Evolutionary conservation across 331 rosid species (phyloP).

Genomic region (Rhamnella rubrinervis): DNA sequence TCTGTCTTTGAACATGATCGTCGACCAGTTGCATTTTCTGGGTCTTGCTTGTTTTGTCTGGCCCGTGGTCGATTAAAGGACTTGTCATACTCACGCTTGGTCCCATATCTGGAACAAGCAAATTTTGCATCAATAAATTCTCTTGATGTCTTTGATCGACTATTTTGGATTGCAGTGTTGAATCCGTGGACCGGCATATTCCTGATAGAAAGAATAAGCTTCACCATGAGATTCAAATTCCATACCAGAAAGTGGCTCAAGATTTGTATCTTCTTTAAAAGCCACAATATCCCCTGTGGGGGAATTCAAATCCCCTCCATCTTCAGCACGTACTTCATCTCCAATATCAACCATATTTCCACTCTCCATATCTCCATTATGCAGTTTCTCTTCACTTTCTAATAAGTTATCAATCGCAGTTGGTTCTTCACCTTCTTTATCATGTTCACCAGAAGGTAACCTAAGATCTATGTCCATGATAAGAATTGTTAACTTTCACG

Average conservation of each 20-base stretch:
- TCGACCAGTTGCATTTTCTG: conserved; percentile 84
- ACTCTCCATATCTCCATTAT: conserved; percentile 62
- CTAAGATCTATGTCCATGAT: conserved; percentile 94
- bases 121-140: conserved; percentile 97
- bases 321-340: conserved; percentile 56
- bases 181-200: conserved; percentile 96
- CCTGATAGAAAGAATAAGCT: conserved; percentile 98
- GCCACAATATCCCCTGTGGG: conserved; percentile 61
- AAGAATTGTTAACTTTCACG: conserved; percentile 29
- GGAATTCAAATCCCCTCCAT: conserved; percentile 83
- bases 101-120: conserved; percentile 97
- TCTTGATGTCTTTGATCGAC: conserved; percentile 95
- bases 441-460: conserved; percentile 89
- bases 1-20: conserved; percentile 94
- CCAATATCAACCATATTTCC: conserved; percentile 57
- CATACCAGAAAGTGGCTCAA: conserved; percentile 98
- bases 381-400: conserved; percentile 80
- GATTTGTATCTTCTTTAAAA: conserved; percentile 84
- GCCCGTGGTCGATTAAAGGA: conserved; percentile 80
- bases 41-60: conserved; percentile 84
- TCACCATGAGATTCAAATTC: conserved; percentile 94
- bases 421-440: conserved; percentile 75
- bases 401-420: conserved; percentile 66
- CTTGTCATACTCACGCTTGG: conserved; percentile 93
- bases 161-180: conserved; percentile 94